These are phyloP conservation scores for Didymellaceae sp. DNA, from an alignment of 2,329 filamentous ascomycete genomes.

Conservation along the genomic window DNA sequence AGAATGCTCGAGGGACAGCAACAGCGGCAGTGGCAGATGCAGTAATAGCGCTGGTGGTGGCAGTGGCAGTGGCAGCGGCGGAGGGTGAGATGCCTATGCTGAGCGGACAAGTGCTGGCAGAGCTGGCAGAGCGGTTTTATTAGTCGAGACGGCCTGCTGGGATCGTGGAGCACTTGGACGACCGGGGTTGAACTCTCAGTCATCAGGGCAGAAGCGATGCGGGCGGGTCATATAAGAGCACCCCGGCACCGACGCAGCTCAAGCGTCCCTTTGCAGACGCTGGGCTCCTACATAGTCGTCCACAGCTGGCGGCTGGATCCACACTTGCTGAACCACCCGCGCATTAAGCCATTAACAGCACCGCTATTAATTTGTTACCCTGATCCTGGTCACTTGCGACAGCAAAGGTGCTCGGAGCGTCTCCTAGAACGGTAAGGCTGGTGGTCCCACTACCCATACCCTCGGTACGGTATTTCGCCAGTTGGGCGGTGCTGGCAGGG, in stretches of 20 bases:
- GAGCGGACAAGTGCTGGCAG: not conserved
- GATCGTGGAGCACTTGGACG: conserved; percentile 15
- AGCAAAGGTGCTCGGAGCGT: conserved; percentile 25
- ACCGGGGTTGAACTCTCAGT: conserved; percentile 30
- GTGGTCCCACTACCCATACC: conserved; percentile 28
- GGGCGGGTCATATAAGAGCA: conserved; percentile 35
- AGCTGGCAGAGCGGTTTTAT: conserved; percentile 26
- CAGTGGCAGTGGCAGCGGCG: conserved; percentile 1
- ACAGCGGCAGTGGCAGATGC: not conserved
- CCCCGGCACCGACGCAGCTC: conserved; percentile 24
- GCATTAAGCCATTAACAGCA: conserved; percentile 27
- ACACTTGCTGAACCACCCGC: conserved; percentile 31
- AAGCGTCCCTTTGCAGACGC: conserved; percentile 25
- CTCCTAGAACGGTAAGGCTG: conserved; percentile 17
- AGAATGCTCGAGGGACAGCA: not conserved
- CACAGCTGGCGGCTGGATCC: conserved; percentile 27
- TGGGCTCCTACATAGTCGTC: conserved; percentile 21
- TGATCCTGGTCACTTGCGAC: conserved; percentile 24
- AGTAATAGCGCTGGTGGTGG: not conserved
- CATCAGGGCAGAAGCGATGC: conserved; percentile 30
- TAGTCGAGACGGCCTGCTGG: conserved; percentile 28
- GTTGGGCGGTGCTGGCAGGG: conserved; percentile 9
- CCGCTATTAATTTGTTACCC: conserved; percentile 30
- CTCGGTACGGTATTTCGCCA: conserved; percentile 24
- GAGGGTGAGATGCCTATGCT: not conserved